A percentile compares a stretch with the other conserved stretches of the same genome.
These are phyloP conservation scores for Gracilaria gracilis DNA, from an alignment of 23 red algal genomes.

Conservation along the genomic window DNA sequence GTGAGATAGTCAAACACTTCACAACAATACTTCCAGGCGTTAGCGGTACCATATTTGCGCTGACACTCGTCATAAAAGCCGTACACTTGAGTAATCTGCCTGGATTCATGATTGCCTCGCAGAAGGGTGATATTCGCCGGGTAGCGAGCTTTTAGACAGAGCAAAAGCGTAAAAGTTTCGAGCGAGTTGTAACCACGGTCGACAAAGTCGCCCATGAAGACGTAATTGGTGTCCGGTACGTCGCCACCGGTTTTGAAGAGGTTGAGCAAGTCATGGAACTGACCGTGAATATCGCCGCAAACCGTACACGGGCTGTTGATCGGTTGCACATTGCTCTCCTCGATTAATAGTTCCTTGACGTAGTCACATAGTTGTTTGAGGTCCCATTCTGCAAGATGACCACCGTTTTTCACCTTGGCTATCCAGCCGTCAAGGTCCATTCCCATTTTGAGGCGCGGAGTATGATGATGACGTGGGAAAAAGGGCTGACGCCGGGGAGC, in stretches of 20 bases:
- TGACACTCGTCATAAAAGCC: constrained; percentile 99
- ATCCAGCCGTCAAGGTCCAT: constrained; percentile 96
- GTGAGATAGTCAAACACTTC: constrained; percentile 99
- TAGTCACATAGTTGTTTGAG: constrained; percentile 98
- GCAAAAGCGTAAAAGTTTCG: constrained; percentile 96
- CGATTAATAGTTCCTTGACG: constrained; percentile 99
- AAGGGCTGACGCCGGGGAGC: neutral
- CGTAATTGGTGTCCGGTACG: constrained; percentile 92
- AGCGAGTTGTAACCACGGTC: constrained; percentile 98
- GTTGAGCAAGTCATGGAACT: constrained; percentile 98
- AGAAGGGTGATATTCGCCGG: constrained; percentile 95
- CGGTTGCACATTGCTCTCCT: constrained; percentile 98
- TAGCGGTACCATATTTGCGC: constrained; percentile 97
- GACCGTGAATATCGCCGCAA: constrained; percentile 97
- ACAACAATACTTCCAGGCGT: constrained; percentile 99
- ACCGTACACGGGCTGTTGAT: constrained; percentile 92
- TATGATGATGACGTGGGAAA: neutral
- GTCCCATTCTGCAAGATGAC: constrained; percentile 92
- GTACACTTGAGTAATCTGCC: constrained; percentile 99
- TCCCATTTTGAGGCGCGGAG: constrained; percentile 63
- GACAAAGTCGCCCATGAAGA: constrained; percentile 99
- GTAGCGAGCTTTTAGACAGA: constrained; percentile 98
- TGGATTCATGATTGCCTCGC: constrained; percentile 96
- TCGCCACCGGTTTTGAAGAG: constrained; percentile 97
- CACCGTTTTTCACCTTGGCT: constrained; percentile 84